Evolutionary conservation across 2,329 filamentous ascomycete genomes (phyloP).

Genomic region (Fusarium sarcochroum): DNA sequence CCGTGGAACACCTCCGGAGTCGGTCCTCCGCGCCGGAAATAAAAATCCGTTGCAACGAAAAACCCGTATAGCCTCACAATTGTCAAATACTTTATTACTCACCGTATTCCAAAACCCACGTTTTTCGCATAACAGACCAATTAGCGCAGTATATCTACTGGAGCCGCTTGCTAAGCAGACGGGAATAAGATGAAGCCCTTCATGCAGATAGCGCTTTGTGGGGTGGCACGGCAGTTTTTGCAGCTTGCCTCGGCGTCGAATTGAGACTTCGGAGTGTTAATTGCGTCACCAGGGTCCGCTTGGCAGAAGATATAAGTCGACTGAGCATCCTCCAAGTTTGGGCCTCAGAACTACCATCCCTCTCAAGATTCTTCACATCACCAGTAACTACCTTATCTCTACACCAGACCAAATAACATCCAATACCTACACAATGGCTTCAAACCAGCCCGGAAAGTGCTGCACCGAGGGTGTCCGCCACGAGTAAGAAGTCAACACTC

Average conservation of each 20-base stretch:
- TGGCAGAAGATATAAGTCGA: constrained; percentile 30
- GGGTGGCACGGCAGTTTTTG: constrained; percentile 26
- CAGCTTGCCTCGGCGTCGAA: constrained; percentile 8
- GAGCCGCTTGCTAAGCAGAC: constrained; percentile 30
- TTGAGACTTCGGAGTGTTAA: constrained; percentile 12
- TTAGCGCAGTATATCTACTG: neutral
- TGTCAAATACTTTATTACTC: neutral
- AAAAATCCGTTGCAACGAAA: neutral
- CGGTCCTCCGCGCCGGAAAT: constrained; percentile 2
- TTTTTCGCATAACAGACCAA: constrained; percentile 3
- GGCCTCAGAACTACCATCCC: neutral
- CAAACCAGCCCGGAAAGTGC: constrained; percentile 66
- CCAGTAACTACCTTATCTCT: neutral
- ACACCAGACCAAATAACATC: constrained; percentile 1
- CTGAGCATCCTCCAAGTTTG: constrained; percentile 1
- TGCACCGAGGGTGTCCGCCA: constrained; percentile 67
- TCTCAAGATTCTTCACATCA: neutral
- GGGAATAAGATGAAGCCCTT: constrained; percentile 3
- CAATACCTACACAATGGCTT: constrained; percentile 67
- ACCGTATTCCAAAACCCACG: neutral
- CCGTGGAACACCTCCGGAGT: constrained; percentile 12
- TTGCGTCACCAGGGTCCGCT: constrained; percentile 43
- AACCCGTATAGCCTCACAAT: constrained; percentile 4
- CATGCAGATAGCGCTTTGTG: constrained; percentile 9
- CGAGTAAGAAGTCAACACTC: constrained; percentile 58